Evolutionary conservation across 2,329 filamentous ascomycete species (phyloP), one percentile per base, ranked within the genome.

Genomic region (Passalora sequoiae): DNA sequence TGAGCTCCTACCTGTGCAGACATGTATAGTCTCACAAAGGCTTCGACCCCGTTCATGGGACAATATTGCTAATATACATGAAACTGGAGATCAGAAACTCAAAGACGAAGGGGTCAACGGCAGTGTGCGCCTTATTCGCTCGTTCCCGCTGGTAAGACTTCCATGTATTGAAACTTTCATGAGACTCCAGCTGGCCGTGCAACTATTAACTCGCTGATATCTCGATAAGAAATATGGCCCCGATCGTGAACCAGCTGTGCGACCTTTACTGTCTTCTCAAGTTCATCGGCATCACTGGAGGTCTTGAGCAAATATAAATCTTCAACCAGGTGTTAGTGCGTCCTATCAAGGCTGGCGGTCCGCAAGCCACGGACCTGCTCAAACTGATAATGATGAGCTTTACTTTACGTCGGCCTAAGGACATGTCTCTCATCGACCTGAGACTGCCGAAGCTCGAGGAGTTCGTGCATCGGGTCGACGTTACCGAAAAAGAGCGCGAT

Each of bases 391-490:
- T 94, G 80, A 74, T 75, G n/a, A 81, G 84, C 13, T 76, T 94
- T 35, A 92, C 86, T 56, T 72, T 95, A 16, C 78, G 89, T 27
- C 79, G 89, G 27, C 84, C 81, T 64, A 95, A 95, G 62, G 83
- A 91, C 43, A 94, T 95, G 88, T 75, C 76, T 4, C 94, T 94
- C 58, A 77, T 95, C 40, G 86, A 94, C 53, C 70, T 94, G 15
- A 84, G 81, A 49, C 72, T 94, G 6, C 88, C 89, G 0, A 72
- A 80, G 10, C 80, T 94, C 58, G 83, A 80, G 1, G 87, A 91
- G 59, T 89, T 84, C 53, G 72, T 92, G 4, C 82, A 92, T 56
- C 78, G 78, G 6, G 79, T 94, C 53, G 73, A 80, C 6, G 88
- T 94, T 57, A 76, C 81, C 31, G 66, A 77, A 0, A 80, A 89